These are phyloP conservation scores for Raphanus sativus DNA, from an alignment of 345 rosid genomes.

Conservation along the genomic window DNA sequence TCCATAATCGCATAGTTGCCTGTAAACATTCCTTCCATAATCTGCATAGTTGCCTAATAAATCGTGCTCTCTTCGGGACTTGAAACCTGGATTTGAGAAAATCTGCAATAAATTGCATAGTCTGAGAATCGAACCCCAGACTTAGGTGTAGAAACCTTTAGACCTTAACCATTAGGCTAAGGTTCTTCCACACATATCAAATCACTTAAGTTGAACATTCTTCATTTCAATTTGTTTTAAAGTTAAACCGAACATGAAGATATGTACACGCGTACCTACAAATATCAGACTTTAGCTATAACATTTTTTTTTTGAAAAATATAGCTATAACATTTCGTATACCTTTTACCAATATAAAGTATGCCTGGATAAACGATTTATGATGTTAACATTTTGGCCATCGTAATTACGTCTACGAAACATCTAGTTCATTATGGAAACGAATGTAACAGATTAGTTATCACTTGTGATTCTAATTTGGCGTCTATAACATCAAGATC, in stretches of 20 bases:
- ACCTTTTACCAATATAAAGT: conserved; percentile 22
- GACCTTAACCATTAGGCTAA: no score
- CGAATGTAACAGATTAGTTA: conserved; percentile 17
- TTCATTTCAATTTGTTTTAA: neutral
- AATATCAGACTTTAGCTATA: neutral
- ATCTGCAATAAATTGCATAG: no score
- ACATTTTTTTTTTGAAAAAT: neutral
- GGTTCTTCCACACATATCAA: no score
- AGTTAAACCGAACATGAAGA: neutral
- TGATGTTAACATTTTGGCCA: conserved; percentile 23
- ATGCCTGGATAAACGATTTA: neutral
- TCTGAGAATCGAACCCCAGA: no score
- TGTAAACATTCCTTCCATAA: no score
- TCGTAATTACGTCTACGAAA: conserved; percentile 37
- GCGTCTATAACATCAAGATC: conserved; percentile 17
- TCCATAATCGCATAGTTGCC: no score
- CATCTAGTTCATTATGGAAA: conserved; percentile 21
- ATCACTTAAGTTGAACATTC: neutral
- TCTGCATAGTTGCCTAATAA: no score
- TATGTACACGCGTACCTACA: neutral
- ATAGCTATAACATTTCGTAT: neutral
- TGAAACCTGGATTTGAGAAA: no score
- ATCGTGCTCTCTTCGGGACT: no score
- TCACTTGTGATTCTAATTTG: conserved; percentile 28
- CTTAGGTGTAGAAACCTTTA: no score